Conservation (phyloP, 768 basidiomycete genomes). For the Plicaturopsis crispa region DNA sequence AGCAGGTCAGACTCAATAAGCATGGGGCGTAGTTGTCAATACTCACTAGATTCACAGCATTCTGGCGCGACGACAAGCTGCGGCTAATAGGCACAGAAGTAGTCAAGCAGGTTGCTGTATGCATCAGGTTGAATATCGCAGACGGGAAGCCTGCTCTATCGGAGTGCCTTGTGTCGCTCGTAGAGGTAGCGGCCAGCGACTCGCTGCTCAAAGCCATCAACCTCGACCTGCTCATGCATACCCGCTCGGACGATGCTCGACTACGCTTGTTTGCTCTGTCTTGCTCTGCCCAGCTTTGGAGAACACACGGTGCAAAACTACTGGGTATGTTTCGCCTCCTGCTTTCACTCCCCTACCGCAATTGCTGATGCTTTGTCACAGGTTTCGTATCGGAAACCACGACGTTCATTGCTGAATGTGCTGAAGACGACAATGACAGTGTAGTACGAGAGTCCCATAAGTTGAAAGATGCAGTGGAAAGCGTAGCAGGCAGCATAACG, state of each 20-base stretch:
- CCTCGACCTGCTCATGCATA: constrained; percentile 79
- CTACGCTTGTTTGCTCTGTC: constrained; percentile 65
- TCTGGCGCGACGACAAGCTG: constrained; percentile 85
- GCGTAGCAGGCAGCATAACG: constrained; percentile 52
- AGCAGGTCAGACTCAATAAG: constrained; percentile 57
- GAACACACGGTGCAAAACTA: constrained; percentile 63
- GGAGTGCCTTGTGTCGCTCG: constrained; percentile 47
- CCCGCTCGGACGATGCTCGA: constrained; percentile 71
- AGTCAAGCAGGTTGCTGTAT: constrained; percentile 58
- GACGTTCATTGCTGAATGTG: constrained; percentile 81
- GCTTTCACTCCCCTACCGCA: constrained; percentile 1
- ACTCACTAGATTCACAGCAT: constrained; percentile 47
- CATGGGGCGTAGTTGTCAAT: too few species aligned
- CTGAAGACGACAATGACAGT: constrained; percentile 82
- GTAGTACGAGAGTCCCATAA: constrained; percentile 65
- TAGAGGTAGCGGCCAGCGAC: constrained; percentile 43
- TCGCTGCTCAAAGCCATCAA: constrained; percentile 73
- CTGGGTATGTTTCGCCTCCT: constrained; percentile 39
- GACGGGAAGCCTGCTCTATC: constrained; percentile 34
- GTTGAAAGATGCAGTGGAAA: constrained; percentile 67
- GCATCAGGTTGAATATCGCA: constrained; percentile 26
- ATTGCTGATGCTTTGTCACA: constrained; percentile 18
- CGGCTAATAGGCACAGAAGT: constrained; percentile 52
- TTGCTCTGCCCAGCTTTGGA: constrained; percentile 73
- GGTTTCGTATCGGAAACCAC: constrained; percentile 77